phyloP scores from a whole-genome alignment of 345 rosid genomes.

The Pistacia integerrima region DNA sequence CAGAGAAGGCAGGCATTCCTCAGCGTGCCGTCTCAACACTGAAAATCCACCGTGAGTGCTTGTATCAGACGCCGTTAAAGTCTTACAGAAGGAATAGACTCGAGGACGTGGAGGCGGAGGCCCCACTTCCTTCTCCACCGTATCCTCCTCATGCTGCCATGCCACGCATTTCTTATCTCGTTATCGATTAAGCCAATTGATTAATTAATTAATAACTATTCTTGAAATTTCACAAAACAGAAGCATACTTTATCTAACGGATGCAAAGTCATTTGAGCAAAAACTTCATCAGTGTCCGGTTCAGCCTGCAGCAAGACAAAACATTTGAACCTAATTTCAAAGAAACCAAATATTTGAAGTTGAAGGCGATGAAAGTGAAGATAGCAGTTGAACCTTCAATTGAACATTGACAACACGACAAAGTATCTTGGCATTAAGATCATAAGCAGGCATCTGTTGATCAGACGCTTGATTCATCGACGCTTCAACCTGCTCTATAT shows the following conservation, averaged over 20 bases:
- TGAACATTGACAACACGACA: conserved; percentile 50
- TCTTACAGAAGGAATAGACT: conserved; percentile 54
- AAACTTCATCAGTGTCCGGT: conserved; percentile 59
- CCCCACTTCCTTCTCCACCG: conserved; percentile 31
- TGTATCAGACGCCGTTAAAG: conserved; percentile 65
- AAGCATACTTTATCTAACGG: conserved; percentile 37
- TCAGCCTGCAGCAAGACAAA: conserved; percentile 44
- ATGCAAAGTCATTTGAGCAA: conserved; percentile 53
- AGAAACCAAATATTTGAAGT: neutral
- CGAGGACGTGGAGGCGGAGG: conserved; percentile 35
- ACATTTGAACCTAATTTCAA: neutral
- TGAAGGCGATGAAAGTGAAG: neutral
- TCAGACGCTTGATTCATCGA: conserved; percentile 51
- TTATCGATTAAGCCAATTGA: neutral
- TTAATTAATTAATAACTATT: neutral
- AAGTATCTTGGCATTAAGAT: conserved; percentile 44
- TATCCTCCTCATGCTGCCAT: conserved; percentile 41
- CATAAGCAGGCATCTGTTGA: conserved; percentile 46
- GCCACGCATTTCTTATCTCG: neutral
- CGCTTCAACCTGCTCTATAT: conserved; percentile 67
- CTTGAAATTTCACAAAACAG: neutral
- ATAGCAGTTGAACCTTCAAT: conserved; percentile 33
- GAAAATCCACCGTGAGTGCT: conserved; percentile 78
- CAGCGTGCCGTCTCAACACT: conserved; percentile 61
- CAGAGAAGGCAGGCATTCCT: conserved; percentile 66